Percentiles rank a stretch among this genome's conserved stretches.
Evolutionary conservation across 495 filamentous ascomycete genomes (phyloP).

Genomic region (Astrothelium subdiscretum): DNA sequence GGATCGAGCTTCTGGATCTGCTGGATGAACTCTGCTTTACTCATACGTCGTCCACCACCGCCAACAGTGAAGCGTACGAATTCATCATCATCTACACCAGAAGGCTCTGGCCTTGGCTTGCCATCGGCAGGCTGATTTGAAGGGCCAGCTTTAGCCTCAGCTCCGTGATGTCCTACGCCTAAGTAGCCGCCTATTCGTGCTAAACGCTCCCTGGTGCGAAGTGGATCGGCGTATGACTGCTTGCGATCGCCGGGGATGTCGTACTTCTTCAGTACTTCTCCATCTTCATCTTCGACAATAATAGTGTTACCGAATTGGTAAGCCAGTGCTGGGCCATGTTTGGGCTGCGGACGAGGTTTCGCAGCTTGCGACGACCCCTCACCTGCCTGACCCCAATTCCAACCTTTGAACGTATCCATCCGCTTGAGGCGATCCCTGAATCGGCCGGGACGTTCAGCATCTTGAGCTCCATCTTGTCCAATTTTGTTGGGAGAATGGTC

Average conservation of each 20-base stretch:
- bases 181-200: constrained; percentile 53
- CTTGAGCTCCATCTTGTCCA: constrained; percentile 10
- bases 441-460: constrained; percentile 19
- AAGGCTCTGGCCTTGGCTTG: constrained; percentile 1
- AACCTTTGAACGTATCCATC: constrained; percentile 14
- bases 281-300: constrained; percentile 95
- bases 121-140: constrained; percentile 8
- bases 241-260: constrained; percentile 51
- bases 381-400: background rate
- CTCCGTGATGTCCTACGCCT: constrained; percentile 25
- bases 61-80: constrained; percentile 80
- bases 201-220: constrained; percentile 37
- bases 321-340: constrained; percentile 59
- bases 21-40: constrained; percentile 80
- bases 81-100: constrained; percentile 57
- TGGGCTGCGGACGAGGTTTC: constrained; percentile 7
- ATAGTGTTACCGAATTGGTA: constrained; percentile 96
- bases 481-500: constrained; percentile 3
- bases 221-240: constrained; percentile 16
- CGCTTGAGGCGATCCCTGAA: constrained; percentile 12
- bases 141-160: constrained; percentile 12
- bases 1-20: constrained; percentile 74
- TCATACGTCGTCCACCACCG: constrained; percentile 66
- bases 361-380: background rate
- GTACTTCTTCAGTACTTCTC: constrained; percentile 95